Evolutionary conservation across 2,329 filamentous ascomycete genomes (phyloP).

Genomic region (Beauveria sp.): DNA sequence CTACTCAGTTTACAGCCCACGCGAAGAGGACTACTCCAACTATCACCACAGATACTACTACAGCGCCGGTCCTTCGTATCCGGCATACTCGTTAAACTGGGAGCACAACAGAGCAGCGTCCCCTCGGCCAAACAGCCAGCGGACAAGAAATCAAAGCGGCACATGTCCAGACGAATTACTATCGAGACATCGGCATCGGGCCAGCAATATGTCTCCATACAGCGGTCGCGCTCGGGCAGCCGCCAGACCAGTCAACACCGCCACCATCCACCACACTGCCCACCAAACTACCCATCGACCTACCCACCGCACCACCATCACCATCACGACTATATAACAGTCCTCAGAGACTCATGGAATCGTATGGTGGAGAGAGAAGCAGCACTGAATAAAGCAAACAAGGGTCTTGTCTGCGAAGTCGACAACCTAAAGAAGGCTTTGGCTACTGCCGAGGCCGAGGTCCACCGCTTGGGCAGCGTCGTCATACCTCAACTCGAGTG

Average conservation of each 20-base stretch:
- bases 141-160: slow-evolving; percentile 6
- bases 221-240: slow-evolving; percentile 29
- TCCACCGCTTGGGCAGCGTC: slow-evolving; percentile 24
- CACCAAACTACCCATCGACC: neutral
- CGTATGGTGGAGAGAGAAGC: slow-evolving; percentile 29
- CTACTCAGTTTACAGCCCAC: neutral
- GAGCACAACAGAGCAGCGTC: slow-evolving; percentile 12
- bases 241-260: slow-evolving; percentile 19
- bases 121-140: slow-evolving; percentile 3
- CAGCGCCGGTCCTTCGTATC: slow-evolving; percentile 3
- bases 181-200: slow-evolving; percentile 29
- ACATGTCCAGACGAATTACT: slow-evolving; percentile 30
- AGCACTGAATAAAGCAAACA: slow-evolving; percentile 28
- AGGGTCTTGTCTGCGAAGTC: slow-evolving; percentile 25
- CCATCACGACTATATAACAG: slow-evolving; percentile 28
- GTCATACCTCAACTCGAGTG: slow-evolving; percentile 29
- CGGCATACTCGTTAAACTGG: slow-evolving; percentile 12
- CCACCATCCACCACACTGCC: slow-evolving; percentile 19
- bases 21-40: neutral
- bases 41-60: neutral
- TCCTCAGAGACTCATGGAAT: slow-evolving; percentile 30
- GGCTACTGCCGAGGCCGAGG: slow-evolving; percentile 27
- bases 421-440: slow-evolving; percentile 29
- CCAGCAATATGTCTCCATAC: slow-evolving; percentile 31
- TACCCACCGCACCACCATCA: slow-evolving; percentile 19